A percentile compares a stretch with the other conserved stretches of the same genome.
Conservation (phyloP, 2,329 filamentous ascomycete genomes). For the Fusarium sp. region DNA sequence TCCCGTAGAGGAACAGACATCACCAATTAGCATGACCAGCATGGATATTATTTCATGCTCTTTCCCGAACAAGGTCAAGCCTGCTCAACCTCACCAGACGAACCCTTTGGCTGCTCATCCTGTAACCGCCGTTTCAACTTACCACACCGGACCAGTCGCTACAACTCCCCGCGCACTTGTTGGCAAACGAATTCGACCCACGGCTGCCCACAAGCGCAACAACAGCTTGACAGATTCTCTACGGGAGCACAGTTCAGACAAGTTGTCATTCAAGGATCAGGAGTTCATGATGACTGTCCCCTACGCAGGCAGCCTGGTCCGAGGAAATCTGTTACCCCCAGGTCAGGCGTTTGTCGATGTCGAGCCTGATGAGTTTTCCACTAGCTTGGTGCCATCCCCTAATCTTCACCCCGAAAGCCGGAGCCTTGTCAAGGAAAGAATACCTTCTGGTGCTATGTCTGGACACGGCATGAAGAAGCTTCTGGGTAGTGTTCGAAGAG, state of each 20-base stretch:
- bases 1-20: constrained; percentile 50
- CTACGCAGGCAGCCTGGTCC: constrained; percentile 85
- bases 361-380: constrained; percentile 64
- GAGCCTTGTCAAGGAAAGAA: constrained; percentile 60
- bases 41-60: constrained; percentile 74
- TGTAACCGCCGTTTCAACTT: constrained; percentile 64
- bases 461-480: constrained; percentile 86
- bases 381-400: constrained; percentile 66
- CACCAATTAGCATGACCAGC: constrained; percentile 70
- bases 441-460: constrained; percentile 71
- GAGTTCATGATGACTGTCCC: constrained; percentile 73
- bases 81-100: constrained; percentile 56
- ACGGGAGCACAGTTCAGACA: constrained; percentile 73
- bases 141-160: constrained; percentile 65
- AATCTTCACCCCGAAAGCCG: constrained; percentile 59
- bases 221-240: constrained; percentile 89
- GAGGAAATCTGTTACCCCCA: constrained; percentile 87
- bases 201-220: constrained; percentile 79
- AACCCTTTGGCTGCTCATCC: constrained; percentile 68
- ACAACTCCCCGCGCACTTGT: constrained; percentile 69
- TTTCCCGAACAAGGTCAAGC: constrained; percentile 67
- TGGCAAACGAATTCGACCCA: constrained; percentile 70
- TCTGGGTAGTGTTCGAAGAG: constrained; percentile 86
- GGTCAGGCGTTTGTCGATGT: constrained; percentile 83
- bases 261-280: constrained; percentile 64